A percentile compares a stretch with the other conserved stretches of the same genome.
Conservation (phyloP, 371 early-diverging fungal species). For the Rhizopus delemar region DNA sequence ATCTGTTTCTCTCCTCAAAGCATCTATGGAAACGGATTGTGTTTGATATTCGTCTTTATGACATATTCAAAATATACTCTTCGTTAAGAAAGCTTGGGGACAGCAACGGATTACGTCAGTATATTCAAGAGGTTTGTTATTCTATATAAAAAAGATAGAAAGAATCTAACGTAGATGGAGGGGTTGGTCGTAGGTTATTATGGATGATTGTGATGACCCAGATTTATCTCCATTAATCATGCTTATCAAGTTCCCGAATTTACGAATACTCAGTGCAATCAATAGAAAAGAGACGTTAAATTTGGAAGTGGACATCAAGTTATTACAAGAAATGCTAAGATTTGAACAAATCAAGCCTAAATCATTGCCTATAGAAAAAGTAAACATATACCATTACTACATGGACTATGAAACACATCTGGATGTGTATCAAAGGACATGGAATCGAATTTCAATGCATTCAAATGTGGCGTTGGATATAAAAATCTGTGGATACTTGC, state of each 20-base stretch:
- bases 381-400: slow-evolving; percentile 40
- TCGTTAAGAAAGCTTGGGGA: slow-evolving; percentile 43
- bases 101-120: slow-evolving; percentile 31
- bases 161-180: neutral
- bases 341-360: slow-evolving; percentile 22
- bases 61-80: slow-evolving; percentile 36
- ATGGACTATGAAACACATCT: slow-evolving; percentile 41
- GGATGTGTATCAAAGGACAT: slow-evolving; percentile 31
- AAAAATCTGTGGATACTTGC: slow-evolving; percentile 26
- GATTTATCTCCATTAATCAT: slow-evolving; percentile 46
- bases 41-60: slow-evolving; percentile 29
- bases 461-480: slow-evolving; percentile 38
- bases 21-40: slow-evolving; percentile 39
- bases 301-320: slow-evolving; percentile 40
- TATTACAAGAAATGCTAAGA: slow-evolving; percentile 41
- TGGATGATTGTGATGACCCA: slow-evolving; percentile 47
- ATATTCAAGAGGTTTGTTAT: slow-evolving; percentile 33
- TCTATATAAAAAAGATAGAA: neutral
- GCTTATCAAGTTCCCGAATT: slow-evolving; percentile 47
- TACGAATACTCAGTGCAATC: slow-evolving; percentile 34
- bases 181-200: slow-evolving; percentile 25
- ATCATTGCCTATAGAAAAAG: slow-evolving; percentile 28
- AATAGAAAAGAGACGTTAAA: slow-evolving; percentile 40
- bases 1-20: slow-evolving; percentile 28
- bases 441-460: slow-evolving; percentile 33